Percentiles rank a stretch among this genome's conserved stretches.
Conservation (phyloP, 2,329 filamentous ascomycete species). For the Fonsecaea nubica region DNA sequence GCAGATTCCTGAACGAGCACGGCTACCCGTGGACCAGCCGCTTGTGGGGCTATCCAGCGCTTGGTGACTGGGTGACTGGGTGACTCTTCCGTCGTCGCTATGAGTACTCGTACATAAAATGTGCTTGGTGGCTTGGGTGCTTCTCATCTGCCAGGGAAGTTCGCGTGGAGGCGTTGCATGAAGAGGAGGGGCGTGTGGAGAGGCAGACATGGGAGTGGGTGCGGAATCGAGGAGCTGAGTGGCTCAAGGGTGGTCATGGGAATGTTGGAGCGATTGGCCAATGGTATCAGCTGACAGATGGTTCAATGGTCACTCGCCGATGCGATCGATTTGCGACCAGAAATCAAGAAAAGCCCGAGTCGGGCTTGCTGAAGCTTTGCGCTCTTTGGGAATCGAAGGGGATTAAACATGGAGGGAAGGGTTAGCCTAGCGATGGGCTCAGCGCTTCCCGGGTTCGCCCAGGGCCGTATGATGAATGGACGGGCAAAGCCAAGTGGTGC, state of each 20-base stretch:
- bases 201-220: conserved; percentile 9
- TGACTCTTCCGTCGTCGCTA: too few species aligned
- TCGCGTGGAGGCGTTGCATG: conserved; percentile 2
- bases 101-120: neutral
- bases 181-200: conserved; percentile 1
- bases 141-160: neutral
- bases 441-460: neutral
- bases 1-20: neutral
- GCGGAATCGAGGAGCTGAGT: conserved; percentile 11
- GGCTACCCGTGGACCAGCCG: conserved; percentile 3
- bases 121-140: neutral
- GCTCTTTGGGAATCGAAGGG: conserved; percentile 18
- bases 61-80: neutral
- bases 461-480: conserved; percentile 15
- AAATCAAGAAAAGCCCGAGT: conserved; percentile 14
- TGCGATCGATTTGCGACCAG: neutral
- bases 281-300: conserved; percentile 33
- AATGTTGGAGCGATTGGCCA: conserved; percentile 18
- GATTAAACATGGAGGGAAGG: conserved; percentile 5
- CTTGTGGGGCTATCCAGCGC: neutral
- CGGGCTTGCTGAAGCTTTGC: conserved; percentile 10
- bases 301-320: conserved; percentile 18
- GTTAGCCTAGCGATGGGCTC: conserved; percentile 15
- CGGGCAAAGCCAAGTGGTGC: neutral
- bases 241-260: conserved; percentile 24